These are phyloP conservation scores for Geotrichum restrictum DNA, from an alignment of 1,139 yeast species.

Conservation along the genomic window DNA sequence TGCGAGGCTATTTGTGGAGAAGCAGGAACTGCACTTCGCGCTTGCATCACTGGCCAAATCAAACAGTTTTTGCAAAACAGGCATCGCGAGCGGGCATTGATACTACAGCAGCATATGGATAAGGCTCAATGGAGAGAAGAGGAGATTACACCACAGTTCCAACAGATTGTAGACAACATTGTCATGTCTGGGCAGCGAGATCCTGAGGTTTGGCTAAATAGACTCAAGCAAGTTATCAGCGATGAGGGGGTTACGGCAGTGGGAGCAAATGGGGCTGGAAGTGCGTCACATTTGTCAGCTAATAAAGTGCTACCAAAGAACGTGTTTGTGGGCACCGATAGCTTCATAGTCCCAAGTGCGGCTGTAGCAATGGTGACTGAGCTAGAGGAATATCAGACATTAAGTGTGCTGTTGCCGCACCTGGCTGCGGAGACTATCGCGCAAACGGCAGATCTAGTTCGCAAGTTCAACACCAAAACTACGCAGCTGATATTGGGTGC, in stretches of 20 bases:
- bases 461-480: constrained; percentile 53
- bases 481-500: constrained; percentile 68
- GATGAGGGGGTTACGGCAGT: neutral
- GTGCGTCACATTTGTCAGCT: neutral
- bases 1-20: constrained; percentile 84
- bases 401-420: constrained; percentile 50
- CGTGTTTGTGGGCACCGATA: constrained; percentile 37
- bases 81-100: constrained; percentile 50
- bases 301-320: constrained; percentile 29
- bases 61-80: constrained; percentile 55
- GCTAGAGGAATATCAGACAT: constrained; percentile 48
- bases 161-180: constrained; percentile 53
- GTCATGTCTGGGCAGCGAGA: constrained; percentile 50
- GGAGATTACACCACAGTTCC: constrained; percentile 49
- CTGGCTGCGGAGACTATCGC: constrained; percentile 41
- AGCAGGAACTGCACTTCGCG: constrained; percentile 58
- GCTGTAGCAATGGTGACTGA: constrained; percentile 40
- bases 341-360: constrained; percentile 40
- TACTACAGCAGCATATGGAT: constrained; percentile 52
- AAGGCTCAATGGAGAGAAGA: constrained; percentile 78
- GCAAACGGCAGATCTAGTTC: constrained; percentile 49
- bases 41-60: constrained; percentile 64
- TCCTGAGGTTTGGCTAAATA: constrained; percentile 48
- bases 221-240: constrained; percentile 20
- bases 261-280: neutral